Percentiles rank a stretch among this genome's conserved stretches.
phyloP scores from a whole-genome alignment of 768 basidiomycete genomes.

The Chalciporus pseudorubinellus region DNA sequence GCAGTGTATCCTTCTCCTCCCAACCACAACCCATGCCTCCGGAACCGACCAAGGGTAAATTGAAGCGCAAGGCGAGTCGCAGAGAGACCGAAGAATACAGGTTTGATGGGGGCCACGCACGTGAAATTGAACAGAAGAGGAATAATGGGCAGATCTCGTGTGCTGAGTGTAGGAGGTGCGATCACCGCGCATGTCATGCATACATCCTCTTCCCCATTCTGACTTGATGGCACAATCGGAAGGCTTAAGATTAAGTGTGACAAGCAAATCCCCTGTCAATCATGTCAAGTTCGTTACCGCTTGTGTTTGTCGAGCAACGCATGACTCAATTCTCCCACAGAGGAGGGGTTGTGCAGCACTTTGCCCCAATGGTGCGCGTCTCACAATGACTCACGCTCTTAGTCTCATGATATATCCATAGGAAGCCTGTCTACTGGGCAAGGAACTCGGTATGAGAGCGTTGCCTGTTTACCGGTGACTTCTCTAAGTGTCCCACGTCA shows the following conservation, averaged over 20 bases:
- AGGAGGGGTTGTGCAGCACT: slow-evolving; percentile 66
- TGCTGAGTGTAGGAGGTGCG: slow-evolving; percentile 79
- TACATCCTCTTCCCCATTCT: slow-evolving; percentile 21
- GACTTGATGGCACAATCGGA: slow-evolving; percentile 21
- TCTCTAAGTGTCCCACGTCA: slow-evolving; percentile 18
- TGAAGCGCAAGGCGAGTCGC: slow-evolving; percentile 48
- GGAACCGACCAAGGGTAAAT: slow-evolving; percentile 50
- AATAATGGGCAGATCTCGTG: slow-evolving; percentile 75
- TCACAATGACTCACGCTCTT: background rate
- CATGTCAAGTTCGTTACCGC: slow-evolving; percentile 51
- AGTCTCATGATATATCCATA: slow-evolving; percentile 21
- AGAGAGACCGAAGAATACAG: slow-evolving; percentile 51
- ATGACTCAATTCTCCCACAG: slow-evolving; percentile 28
- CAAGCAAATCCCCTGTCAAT: slow-evolving; percentile 78
- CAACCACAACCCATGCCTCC: slow-evolving; percentile 45
- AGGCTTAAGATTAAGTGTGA: slow-evolving; percentile 81
- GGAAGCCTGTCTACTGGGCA: slow-evolving; percentile 79
- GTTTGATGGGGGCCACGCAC: slow-evolving; percentile 51
- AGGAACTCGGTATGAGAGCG: slow-evolving; percentile 55
- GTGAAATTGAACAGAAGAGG: slow-evolving; percentile 73
- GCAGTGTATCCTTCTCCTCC: slow-evolving; percentile 8
- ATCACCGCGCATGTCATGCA: slow-evolving; percentile 43
- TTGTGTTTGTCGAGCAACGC: background rate
- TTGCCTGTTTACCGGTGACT: slow-evolving; percentile 1
- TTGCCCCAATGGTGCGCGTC: slow-evolving; percentile 64